Evolutionary conservation across 371 early-diverging fungal genomes (phyloP).

Genomic region (Nematocida sp.): DNA sequence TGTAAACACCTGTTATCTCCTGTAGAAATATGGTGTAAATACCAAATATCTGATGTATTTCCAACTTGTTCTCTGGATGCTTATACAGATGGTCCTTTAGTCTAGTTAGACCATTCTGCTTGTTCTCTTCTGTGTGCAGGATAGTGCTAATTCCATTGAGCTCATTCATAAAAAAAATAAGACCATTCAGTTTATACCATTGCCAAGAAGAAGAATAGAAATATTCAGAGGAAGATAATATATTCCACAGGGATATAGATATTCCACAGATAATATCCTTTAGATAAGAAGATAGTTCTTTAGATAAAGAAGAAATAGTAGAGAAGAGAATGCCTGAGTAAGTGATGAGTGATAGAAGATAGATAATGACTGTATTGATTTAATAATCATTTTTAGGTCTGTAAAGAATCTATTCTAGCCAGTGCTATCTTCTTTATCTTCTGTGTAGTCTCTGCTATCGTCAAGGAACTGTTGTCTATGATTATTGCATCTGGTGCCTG

Average conservation of each 20-base stretch:
- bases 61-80: not conserved
- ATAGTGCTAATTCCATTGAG: not conserved
- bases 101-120: not conserved
- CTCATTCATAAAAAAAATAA: too few species aligned
- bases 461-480: constrained; percentile 71
- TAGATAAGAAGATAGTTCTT: constrained; percentile 1
- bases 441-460: constrained; percentile 71
- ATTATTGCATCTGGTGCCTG: constrained; percentile 74
- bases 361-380: too few species aligned
- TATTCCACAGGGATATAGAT: too few species aligned
- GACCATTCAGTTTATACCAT: too few species aligned
- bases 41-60: constrained; percentile 23
- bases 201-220: too few species aligned
- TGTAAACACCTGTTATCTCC: constrained; percentile 51
- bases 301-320: not conserved
- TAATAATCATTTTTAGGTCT: too few species aligned
- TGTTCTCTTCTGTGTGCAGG: constrained; percentile 2
- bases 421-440: constrained; percentile 64
- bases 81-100: not conserved
- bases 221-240: too few species aligned
- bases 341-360: too few species aligned
- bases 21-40: constrained; percentile 55
- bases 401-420: constrained; percentile 63
- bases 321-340: not conserved
- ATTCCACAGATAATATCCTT: too few species aligned